Percentiles rank a stretch among this genome's conserved stretches.
phyloP scores from a whole-genome alignment of 2,329 filamentous ascomycete species.

The Alternaria gansuensis region DNA sequence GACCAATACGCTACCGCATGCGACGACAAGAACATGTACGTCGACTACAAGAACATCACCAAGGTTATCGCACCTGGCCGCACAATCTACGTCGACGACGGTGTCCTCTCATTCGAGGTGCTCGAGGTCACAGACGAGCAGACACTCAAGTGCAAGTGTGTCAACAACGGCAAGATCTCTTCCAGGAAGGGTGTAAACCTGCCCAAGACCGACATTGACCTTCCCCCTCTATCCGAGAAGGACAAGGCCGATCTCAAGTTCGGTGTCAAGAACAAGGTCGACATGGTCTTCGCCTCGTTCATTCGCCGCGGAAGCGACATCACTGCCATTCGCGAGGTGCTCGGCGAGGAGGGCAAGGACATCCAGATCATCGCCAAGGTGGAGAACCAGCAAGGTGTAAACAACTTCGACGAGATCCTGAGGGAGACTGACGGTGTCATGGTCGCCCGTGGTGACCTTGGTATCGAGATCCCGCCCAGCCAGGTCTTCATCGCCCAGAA shows the following conservation, averaged over 20 bases:
- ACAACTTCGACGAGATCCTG: slow-evolving; percentile 99
- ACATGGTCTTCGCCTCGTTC: slow-evolving; percentile 99
- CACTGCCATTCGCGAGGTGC: slow-evolving; percentile 86
- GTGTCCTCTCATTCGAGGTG: slow-evolving; percentile 96
- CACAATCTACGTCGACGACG: slow-evolving; percentile 97
- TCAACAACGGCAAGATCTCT: slow-evolving; percentile 99
- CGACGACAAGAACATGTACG: slow-evolving; percentile 95
- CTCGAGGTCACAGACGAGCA: slow-evolving; percentile 85
- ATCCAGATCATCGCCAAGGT: slow-evolving; percentile 99
- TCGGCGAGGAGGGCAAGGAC: slow-evolving; percentile 90
- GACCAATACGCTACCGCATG: slow-evolving; percentile 86
- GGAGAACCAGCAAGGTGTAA: slow-evolving; percentile 99
- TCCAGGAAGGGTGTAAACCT: slow-evolving; percentile 99
- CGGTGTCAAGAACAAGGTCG: slow-evolving; percentile 97
- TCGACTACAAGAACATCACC: slow-evolving; percentile 99
- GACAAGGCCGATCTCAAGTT: slow-evolving; percentile 94
- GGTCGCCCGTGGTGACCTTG: slow-evolving; percentile 97
- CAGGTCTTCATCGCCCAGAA: slow-evolving; percentile 99
- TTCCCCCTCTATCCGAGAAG: slow-evolving; percentile 97
- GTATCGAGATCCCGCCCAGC: slow-evolving; percentile 97
- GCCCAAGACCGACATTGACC: slow-evolving; percentile 97
- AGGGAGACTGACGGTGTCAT: slow-evolving; percentile 98
- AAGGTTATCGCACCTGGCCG: slow-evolving; percentile 93
- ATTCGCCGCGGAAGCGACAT: slow-evolving; percentile 96
- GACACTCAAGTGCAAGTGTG: slow-evolving; percentile 83